Conservation (phyloP, 371 early-diverging fungal genomes). For the Rhizopus arrhizus region DNA sequence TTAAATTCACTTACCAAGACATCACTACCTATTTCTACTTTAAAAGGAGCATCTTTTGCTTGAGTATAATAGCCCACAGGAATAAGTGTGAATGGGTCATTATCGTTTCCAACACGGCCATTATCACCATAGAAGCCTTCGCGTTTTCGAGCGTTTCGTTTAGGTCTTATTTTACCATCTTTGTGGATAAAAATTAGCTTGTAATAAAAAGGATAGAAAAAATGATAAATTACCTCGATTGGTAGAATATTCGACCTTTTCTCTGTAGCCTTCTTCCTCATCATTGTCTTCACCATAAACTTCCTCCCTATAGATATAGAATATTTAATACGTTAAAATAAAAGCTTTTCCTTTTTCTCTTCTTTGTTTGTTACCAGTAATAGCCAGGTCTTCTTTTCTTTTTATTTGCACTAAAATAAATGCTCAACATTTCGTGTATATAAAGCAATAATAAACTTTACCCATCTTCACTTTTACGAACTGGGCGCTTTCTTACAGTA, state of each 20-base stretch:
- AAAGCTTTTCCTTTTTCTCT: no score
- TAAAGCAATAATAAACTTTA: constrained; percentile 27
- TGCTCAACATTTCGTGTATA: not conserved
- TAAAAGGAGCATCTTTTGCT: constrained; percentile 57
- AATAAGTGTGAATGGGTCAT: constrained; percentile 70
- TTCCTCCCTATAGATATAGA: constrained; percentile 8
- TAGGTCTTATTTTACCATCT: constrained; percentile 31
- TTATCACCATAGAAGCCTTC: constrained; percentile 32
- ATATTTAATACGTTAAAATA: not conserved
- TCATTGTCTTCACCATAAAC: constrained; percentile 11
- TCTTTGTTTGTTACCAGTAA: constrained; percentile 13
- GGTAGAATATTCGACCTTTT: not conserved
- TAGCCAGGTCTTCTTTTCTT: constrained; percentile 24
- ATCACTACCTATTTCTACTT: constrained; percentile 58
- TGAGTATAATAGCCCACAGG: constrained; percentile 57
- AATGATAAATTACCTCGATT: not conserved
- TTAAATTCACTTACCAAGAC: constrained; percentile 52
- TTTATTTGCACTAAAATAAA: constrained; percentile 7
- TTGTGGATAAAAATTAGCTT: constrained; percentile 6
- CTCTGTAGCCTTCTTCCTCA: not conserved
- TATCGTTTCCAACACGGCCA: constrained; percentile 30
- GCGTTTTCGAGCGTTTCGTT: constrained; percentile 32
- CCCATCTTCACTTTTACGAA: constrained; percentile 26
- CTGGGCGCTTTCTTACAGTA: constrained; percentile 5
- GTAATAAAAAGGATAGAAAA: not conserved